Base-by-base conservation (phyloP, 2,329 filamentous ascomycete species). In the Arthrobotrys sinensis region DNA sequence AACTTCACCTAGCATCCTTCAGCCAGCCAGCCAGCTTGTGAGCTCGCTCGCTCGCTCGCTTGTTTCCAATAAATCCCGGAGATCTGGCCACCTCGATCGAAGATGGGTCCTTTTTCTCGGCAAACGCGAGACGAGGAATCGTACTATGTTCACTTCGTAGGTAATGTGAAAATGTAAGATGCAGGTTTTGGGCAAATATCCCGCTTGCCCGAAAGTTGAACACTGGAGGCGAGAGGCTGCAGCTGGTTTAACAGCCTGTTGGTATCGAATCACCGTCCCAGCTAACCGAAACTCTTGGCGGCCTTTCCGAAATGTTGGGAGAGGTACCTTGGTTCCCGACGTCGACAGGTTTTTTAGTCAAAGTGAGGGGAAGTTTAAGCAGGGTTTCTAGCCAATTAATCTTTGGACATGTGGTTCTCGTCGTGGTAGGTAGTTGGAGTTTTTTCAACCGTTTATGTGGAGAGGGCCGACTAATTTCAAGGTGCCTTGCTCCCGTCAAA, bases 181-280 rank as follows among this genome's bases (percentile, higher is more conserved):
- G 65, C 66, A 66, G 43, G 55, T 63, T 67, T 60, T 60, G 55
- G 67, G 28, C 71, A 76, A 76, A 66, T 52, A 43, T 40, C 63
- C 64, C 55, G 72, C 65, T 57, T 76, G 73, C 60, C 73, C 73
- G 66, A 77, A 77, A 62, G 66, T 66, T 70, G 73, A 77, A 77
- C 50, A 65, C 32, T 63, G 67, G 73, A 77, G 73, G 73, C 73
- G 73, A 77, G 73, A 66, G 38, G 66, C 50, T 71, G 69, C 50
- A 77, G 55, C 16, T n/a, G 45, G 50, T 24, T 43, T 48, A 65
- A 66, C 55, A 50, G 38, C 55, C 46, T 45, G 50, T 28, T 28
- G 52, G 40, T 62, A 55, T 40, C 55, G 52, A 76, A 57, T 64
- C 45, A 65, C 72, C 53, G 72, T 52, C 52, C 40, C 50, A 68